Percentiles rank a stretch among this genome's conserved stretches.
phyloP scores from a whole-genome alignment of 805 yeast species.

The Candida namnaoensis region DNA sequence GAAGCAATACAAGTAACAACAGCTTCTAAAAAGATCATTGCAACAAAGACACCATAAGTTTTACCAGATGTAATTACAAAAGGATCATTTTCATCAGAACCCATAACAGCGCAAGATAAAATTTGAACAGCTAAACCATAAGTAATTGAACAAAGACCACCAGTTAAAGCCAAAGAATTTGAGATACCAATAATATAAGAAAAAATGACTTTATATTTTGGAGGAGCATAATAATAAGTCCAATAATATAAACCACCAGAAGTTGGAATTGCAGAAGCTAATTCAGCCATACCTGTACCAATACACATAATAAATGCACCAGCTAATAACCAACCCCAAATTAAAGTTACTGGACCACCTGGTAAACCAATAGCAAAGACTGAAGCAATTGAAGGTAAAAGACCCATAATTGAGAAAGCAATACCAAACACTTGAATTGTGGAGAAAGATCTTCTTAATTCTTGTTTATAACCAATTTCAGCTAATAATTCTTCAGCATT shows the following conservation, averaged over 20 bases:
- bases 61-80: slow-evolving; percentile 44
- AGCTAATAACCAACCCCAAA: slow-evolving; percentile 65
- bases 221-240: slow-evolving; percentile 56
- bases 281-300: slow-evolving; percentile 55
- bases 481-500: slow-evolving; percentile 10
- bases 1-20: slow-evolving; percentile 45
- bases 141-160: slow-evolving; percentile 55
- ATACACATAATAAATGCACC: slow-evolving; percentile 42
- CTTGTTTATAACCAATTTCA: slow-evolving; percentile 57
- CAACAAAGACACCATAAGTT: slow-evolving; percentile 55
- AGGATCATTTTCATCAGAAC: slow-evolving; percentile 19
- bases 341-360: slow-evolving; percentile 48
- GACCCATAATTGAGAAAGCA: slow-evolving; percentile 59
- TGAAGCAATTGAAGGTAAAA: slow-evolving; percentile 52
- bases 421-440: slow-evolving; percentile 57
- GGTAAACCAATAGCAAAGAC: slow-evolving; percentile 37
- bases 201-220: slow-evolving; percentile 33
- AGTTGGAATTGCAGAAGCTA: slow-evolving; percentile 60
- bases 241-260: slow-evolving; percentile 64
- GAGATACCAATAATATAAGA: slow-evolving; percentile 57
- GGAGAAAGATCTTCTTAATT: slow-evolving; percentile 47
- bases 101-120: slow-evolving; percentile 39
- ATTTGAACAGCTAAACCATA: slow-evolving; percentile 55
- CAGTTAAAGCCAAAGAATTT: slow-evolving; percentile 53
- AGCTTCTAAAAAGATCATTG: slow-evolving; percentile 39